These are phyloP conservation scores for Gilbertella persicaria DNA, from an alignment of 371 early-diverging fungal genomes.

Conservation along the genomic window DNA sequence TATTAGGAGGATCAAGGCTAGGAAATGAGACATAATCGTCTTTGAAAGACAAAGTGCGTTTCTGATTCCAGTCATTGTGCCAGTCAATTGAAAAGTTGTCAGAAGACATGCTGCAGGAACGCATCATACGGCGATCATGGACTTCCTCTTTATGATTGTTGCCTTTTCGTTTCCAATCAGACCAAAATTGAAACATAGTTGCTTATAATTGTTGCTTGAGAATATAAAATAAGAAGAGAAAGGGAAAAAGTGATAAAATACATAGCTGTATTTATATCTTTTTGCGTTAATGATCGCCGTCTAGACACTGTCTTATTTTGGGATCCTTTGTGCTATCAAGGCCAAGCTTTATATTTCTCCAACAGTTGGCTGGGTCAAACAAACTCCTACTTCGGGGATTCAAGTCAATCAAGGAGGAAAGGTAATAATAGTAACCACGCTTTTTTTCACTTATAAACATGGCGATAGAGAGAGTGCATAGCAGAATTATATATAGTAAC, in stretches of 20 bases:
- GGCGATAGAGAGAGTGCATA: too few relatives aligned
- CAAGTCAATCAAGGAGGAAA: too few relatives aligned
- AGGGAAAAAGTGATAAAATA: background rate
- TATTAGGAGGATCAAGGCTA: constrained; percentile 15
- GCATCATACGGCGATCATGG: constrained; percentile 2
- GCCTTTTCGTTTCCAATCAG: constrained; percentile 23
- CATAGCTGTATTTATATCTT: background rate
- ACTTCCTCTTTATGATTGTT: constrained; percentile 1
- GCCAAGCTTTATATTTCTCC: too few relatives aligned
- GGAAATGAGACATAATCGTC: constrained; percentile 42
- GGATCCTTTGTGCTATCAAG: too few relatives aligned
- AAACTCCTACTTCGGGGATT: too few relatives aligned
- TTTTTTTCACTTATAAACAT: too few relatives aligned
- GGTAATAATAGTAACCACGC: too few relatives aligned
- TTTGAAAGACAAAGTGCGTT: constrained; percentile 30
- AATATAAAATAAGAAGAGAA: background rate
- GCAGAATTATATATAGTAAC: too few relatives aligned
- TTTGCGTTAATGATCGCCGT: background rate
- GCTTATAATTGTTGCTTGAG: background rate
- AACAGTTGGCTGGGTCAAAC: too few relatives aligned
- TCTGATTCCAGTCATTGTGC: constrained; percentile 28
- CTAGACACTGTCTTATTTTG: too few relatives aligned
- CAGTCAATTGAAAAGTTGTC: constrained; percentile 13
- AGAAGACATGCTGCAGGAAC: constrained; percentile 10
- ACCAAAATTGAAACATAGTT: constrained; percentile 23